Conservation (phyloP, 495 filamentous ascomycete species). For the Diplogelasinospora grovesii region DNA sequence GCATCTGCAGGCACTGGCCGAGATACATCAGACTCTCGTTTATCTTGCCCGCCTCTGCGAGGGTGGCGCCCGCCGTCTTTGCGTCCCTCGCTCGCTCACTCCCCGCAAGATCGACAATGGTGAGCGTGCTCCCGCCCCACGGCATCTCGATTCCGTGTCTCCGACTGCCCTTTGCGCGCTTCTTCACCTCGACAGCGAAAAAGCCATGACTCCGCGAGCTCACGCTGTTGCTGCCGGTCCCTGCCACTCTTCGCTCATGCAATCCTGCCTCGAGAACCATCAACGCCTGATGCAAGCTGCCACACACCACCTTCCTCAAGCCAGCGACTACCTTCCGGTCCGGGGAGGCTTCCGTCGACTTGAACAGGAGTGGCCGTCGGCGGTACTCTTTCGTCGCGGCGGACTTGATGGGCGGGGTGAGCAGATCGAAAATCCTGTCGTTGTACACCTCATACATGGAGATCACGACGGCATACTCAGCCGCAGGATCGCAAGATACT, state of each 20-base stretch:
- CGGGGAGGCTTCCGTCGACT: constrained; percentile 72
- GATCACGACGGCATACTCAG: constrained; percentile 83
- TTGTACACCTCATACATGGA: constrained; percentile 99
- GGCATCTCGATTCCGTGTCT: constrained; percentile 35
- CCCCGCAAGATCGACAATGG: constrained; percentile 88
- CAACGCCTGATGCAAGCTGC: constrained; percentile 78
- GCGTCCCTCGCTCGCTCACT: constrained; percentile 90
- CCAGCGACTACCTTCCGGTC: constrained; percentile 90
- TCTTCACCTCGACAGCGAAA: constrained; percentile 93
- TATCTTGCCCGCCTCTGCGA: constrained; percentile 95
- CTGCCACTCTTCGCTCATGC: constrained; percentile 78
- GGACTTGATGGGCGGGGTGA: constrained; percentile 50
- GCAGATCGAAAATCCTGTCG: constrained; percentile 91
- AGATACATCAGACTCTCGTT: constrained; percentile 98
- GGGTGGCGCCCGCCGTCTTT: constrained; percentile 84
- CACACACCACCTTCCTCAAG: constrained; percentile 81
- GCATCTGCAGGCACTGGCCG: constrained; percentile 94
- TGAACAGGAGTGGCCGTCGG: constrained; percentile 75
- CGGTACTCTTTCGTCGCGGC: constrained; percentile 58
- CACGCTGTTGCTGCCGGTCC: constrained; percentile 82
- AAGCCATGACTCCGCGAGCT: constrained; percentile 93
- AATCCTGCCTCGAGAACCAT: constrained; percentile 88
- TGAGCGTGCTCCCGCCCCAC: constrained; percentile 78
- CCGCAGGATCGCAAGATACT: constrained; percentile 58
- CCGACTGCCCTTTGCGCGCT: constrained; percentile 51